Percentiles rank a stretch among this genome's conserved stretches.
Evolutionary conservation across 345 rosid species (phyloP).

Genomic region (Lenwebbia sp.): DNA sequence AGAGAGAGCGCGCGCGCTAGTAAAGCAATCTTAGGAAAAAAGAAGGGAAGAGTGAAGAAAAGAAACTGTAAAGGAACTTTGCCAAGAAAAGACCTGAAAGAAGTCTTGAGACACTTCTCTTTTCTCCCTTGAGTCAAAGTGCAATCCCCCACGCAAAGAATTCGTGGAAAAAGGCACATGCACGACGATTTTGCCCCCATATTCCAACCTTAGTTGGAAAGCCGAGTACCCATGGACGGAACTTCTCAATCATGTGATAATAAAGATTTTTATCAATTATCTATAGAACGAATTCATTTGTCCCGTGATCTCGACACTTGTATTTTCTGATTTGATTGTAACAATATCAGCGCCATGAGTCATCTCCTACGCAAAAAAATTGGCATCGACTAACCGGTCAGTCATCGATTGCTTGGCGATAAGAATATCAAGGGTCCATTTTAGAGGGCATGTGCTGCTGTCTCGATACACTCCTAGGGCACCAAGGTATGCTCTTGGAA

Average conservation of each 20-base stretch:
- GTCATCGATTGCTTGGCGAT: background rate
- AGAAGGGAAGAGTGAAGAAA: background rate
- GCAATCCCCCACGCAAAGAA: constrained; percentile 1
- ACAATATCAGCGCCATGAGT: fast-evolving
- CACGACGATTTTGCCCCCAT: background rate
- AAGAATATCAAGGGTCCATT: background rate
- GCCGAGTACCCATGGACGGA: background rate
- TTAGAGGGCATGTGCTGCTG: background rate
- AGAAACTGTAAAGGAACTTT: background rate
- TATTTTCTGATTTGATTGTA: background rate
- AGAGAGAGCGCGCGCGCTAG: background rate
- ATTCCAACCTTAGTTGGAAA: background rate
- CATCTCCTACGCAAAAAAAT: background rate
- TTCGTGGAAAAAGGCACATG: background rate
- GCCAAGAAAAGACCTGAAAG: background rate
- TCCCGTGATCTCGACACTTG: background rate
- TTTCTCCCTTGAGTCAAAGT: background rate
- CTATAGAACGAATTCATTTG: background rate
- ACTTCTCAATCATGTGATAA: background rate
- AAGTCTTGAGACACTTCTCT: background rate
- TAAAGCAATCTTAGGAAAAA: background rate
- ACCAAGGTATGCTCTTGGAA: background rate
- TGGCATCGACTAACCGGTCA: background rate
- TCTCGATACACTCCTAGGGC: background rate
- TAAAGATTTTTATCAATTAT: fast-evolving